These are phyloP conservation scores for Dalbergia cochinchinensis DNA, from an alignment of 306 rosid species.

Conservation along the genomic window DNA sequence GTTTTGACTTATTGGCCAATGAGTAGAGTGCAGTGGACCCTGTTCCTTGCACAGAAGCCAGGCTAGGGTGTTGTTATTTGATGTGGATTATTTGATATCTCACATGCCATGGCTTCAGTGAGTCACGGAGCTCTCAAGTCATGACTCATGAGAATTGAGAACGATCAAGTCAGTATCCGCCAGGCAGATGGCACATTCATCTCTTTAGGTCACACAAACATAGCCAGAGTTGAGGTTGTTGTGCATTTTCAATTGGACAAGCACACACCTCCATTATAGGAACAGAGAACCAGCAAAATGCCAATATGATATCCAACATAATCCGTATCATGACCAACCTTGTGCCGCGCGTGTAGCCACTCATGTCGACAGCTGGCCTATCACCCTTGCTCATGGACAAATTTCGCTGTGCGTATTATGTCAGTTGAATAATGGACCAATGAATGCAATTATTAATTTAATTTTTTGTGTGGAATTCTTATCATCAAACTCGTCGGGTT, in stretches of 20 bases:
- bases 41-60: slow-evolving; percentile 5
- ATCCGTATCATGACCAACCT: not conserved
- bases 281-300: slow-evolving; percentile 12
- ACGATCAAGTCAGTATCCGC: slow-evolving; percentile 22
- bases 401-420: slow-evolving; percentile 22
- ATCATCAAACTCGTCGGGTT: not conserved
- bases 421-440: slow-evolving; percentile 11
- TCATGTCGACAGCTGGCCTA: slow-evolving; percentile 35
- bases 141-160: not conserved
- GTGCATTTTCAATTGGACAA: slow-evolving; percentile 31
- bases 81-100: slow-evolving; percentile 32
- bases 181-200: slow-evolving; percentile 26
- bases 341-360: slow-evolving; percentile 27
- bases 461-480: not conserved
- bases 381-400: slow-evolving; percentile 10
- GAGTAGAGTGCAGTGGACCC: slow-evolving; percentile 30
- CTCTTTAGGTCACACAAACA: not conserved
- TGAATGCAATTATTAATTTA: slow-evolving; percentile 6
- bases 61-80: slow-evolving; percentile 19
- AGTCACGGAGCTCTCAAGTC: slow-evolving; percentile 19
- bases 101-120: slow-evolving; percentile 38
- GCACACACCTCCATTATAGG: not conserved
- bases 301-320: slow-evolving; percentile 26
- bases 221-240: slow-evolving; percentile 17
- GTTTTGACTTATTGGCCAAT: not conserved